A percentile compares a stretch with the other conserved stretches of the same genome.
phyloP scores from a whole-genome alignment of 331 rosid genomes.

The Cucumis variabilis region DNA sequence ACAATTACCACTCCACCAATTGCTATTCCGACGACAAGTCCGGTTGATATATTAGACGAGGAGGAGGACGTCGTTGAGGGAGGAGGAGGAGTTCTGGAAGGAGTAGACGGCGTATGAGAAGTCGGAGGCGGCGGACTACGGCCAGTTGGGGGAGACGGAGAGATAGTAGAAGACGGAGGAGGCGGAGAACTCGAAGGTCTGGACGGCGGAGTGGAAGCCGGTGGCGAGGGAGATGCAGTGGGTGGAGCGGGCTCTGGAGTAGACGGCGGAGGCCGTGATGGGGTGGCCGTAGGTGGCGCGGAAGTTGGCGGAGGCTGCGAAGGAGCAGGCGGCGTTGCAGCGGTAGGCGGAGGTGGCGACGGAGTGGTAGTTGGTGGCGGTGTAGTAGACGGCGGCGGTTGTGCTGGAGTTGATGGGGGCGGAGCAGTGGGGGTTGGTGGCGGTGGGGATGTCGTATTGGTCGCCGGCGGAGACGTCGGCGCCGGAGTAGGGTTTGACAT shows the following conservation, averaged over 20 bases:
- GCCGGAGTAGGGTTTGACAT: slow-evolving; percentile 58
- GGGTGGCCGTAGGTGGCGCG: slow-evolving; percentile 39
- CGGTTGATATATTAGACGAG: slow-evolving; percentile 49
- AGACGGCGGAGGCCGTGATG: slow-evolving; percentile 31
- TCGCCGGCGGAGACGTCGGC: slow-evolving; percentile 49
- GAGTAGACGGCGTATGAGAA: slow-evolving; percentile 39
- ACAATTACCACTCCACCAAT: slow-evolving; percentile 74
- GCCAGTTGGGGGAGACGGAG: slow-evolving; percentile 33
- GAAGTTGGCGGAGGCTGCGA: slow-evolving; percentile 33
- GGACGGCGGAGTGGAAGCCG: slow-evolving; percentile 39
- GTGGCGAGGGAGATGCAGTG: slow-evolving; percentile 29
- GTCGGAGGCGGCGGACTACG: slow-evolving; percentile 49
- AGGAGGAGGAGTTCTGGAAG: too few relatives aligned
- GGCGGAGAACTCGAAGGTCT: slow-evolving; percentile 37
- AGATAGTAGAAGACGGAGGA: slow-evolving; percentile 38
- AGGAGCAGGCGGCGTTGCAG: slow-evolving; percentile 22
- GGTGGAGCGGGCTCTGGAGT: slow-evolving; percentile 51
- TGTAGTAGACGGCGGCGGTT: slow-evolving; percentile 26
- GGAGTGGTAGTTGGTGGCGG: slow-evolving; percentile 44
- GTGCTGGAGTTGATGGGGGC: slow-evolving; percentile 29
- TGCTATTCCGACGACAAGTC: slow-evolving; percentile 74
- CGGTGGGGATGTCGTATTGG: slow-evolving; percentile 39
- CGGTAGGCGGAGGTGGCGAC: slow-evolving; percentile 54
- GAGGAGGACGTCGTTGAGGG: slow-evolving; percentile 45
- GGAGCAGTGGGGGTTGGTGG: slow-evolving; percentile 47